Percentiles rank a stretch among this genome's conserved stretches.
phyloP scores from a whole-genome alignment of 306 rosid species.

The Corylus avellana region DNA sequence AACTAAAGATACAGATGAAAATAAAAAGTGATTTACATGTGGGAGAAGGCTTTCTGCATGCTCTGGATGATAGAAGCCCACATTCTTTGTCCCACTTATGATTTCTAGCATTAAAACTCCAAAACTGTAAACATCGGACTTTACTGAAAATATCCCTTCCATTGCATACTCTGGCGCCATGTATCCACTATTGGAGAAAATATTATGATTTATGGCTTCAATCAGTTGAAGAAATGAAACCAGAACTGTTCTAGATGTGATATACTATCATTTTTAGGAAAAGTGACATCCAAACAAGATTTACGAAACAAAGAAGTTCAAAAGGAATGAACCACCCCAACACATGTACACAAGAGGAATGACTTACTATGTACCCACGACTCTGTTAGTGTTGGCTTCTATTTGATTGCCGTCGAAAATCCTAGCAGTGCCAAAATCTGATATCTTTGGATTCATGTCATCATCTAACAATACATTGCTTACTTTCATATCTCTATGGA shows the following conservation, averaged over 20 bases:
- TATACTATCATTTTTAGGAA: too few relatives aligned
- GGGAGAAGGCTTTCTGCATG: constrained; percentile 1
- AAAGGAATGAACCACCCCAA: neutral
- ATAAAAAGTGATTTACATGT: constrained; percentile 12
- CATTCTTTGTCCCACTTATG: constrained; percentile 13
- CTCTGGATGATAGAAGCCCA: neutral
- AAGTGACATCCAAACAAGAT: too few relatives aligned
- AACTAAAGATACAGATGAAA: neutral
- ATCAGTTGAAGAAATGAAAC: too few relatives aligned
- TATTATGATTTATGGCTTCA: neutral
- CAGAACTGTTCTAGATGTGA: too few relatives aligned
- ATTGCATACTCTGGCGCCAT: constrained; percentile 39
- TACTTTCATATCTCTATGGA: neutral
- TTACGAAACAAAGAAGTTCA: neutral
- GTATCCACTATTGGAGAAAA: constrained; percentile 25
- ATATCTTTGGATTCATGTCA: constrained; percentile 12
- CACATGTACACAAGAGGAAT: neutral
- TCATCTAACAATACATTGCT: constrained; percentile 1
- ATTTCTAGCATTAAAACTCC: constrained; percentile 33
- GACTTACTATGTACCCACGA: constrained; percentile 22
- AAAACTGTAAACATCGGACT: constrained; percentile 38
- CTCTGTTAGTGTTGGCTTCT: neutral
- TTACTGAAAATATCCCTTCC: constrained; percentile 19
- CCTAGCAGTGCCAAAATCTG: constrained; percentile 11
- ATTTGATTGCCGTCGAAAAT: constrained; percentile 5